Evolutionary conservation across 306 rosid species (phyloP), one percentile per base, ranked within the genome.

Genomic region (Ceratonia siliqua): DNA sequence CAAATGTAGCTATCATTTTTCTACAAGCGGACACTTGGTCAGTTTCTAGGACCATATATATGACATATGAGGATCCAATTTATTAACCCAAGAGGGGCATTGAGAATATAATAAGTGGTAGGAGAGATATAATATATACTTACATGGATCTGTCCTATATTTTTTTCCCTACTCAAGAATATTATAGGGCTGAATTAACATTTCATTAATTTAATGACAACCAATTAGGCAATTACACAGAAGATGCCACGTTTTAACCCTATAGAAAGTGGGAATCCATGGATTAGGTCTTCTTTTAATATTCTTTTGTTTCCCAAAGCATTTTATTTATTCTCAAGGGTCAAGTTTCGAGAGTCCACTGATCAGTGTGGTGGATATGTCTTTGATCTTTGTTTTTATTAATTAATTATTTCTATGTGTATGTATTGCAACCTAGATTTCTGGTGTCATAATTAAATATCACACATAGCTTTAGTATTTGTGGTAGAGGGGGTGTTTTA

Each of bases 171-270:
- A 38, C 50, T 39, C 75, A 76, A 74, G 72, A 63, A 69, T 73
- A 80, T 52, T 39, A 28, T 63, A 66, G 42, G 42, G 39, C 25
- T 45, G 55, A n/a, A 67, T 57, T 24, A 68, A 21, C 61, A 41
- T 64, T n/a, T 25, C 5, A 22, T 59, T 68, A 43, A 38, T 70
- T 62, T 70, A 35, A 77, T 66, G 52, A 66, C 50, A 58, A 28
- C 78, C 62, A 77, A 72, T 71, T 62, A 58, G 22, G 76, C 62
- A 77, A 72, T 71, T 62, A 62, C 33, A 46, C 45, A 73, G 75
- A 84, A 72, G 71, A 72, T 72, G 79, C 72, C 79, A 62, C 54
- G 46, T 65, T 38, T 56, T 63, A 74, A 68, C 5, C 62, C 59
- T 30, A n/a, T n/a, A 46, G 10, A 30, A 82, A 78, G 62, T 76